A percentile compares a stretch with the other conserved stretches of the same genome.
phyloP scores from a whole-genome alignment of 768 basidiomycete species.

The Lactarius tabidus region DNA sequence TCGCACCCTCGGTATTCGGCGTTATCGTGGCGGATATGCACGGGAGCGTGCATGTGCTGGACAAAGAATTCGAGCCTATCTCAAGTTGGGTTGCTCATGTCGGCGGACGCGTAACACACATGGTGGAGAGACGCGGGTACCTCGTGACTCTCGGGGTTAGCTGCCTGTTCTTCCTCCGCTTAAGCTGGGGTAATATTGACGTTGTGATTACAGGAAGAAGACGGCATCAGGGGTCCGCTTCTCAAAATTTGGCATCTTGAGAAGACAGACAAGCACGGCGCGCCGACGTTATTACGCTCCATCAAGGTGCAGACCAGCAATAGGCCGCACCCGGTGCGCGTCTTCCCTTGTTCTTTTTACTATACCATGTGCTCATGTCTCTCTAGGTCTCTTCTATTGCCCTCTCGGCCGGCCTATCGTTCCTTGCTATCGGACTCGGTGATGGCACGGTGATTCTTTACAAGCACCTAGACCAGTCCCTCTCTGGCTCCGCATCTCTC shows the following conservation, averaged over 20 bases:
- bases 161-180: slow-evolving; percentile 23
- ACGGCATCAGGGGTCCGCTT: slow-evolving; percentile 56
- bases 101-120: slow-evolving; percentile 78
- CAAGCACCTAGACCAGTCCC: slow-evolving; percentile 87
- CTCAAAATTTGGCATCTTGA: slow-evolving; percentile 89
- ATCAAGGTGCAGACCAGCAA: slow-evolving; percentile 71
- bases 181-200: slow-evolving; percentile 8
- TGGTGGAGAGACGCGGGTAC: slow-evolving; percentile 76
- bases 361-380: slow-evolving; percentile 7
- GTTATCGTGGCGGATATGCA: slow-evolving; percentile 82
- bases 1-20: slow-evolving; percentile 59
- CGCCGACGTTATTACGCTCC: slow-evolving; percentile 65
- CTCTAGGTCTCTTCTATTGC: slow-evolving; percentile 61
- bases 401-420: slow-evolving; percentile 68
- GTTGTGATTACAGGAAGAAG: slow-evolving; percentile 60
- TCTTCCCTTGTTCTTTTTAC: not conserved
- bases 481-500: slow-evolving; percentile 57
- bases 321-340: slow-evolving; percentile 69
- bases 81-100: slow-evolving; percentile 79
- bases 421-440: slow-evolving; percentile 89
- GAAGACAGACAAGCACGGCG: slow-evolving; percentile 58
- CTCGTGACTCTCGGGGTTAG: slow-evolving; percentile 87
- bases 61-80: slow-evolving; percentile 64
- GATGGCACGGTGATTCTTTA: slow-evolving; percentile 93
- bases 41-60: slow-evolving; percentile 74